These are phyloP conservation scores for Colletotrichum echinochloae DNA, from an alignment of 2,329 filamentous ascomycete genomes.

Conservation along the genomic window DNA sequence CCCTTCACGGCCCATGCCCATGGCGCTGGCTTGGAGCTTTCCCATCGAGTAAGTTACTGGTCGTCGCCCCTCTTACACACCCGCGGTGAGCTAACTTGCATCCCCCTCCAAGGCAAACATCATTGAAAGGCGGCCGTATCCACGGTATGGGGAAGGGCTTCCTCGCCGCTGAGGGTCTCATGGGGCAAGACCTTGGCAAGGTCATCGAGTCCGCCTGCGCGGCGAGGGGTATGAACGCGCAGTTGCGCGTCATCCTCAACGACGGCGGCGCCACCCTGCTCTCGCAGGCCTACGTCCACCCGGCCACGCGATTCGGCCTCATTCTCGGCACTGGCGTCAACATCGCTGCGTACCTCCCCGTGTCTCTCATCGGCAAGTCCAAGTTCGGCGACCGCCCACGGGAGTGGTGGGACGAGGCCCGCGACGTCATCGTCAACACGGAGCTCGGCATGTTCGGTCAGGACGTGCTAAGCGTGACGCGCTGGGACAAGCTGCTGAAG, in stretches of 20 bases:
- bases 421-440: conserved; percentile 75
- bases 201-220: conserved; percentile 68
- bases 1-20: conserved; percentile 60
- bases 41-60: conserved; percentile 71
- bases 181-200: conserved; percentile 70
- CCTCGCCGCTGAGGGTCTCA: conserved; percentile 66
- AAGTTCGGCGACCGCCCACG: conserved; percentile 69
- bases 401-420: conserved; percentile 68
- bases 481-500: conserved; percentile 69
- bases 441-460: conserved; percentile 76
- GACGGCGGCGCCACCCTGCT: conserved; percentile 76
- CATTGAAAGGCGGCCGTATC: conserved; percentile 68
- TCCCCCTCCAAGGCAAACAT: conserved; percentile 68
- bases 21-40: conserved; percentile 77
- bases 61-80: not conserved
- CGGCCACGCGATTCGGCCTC: conserved; percentile 71
- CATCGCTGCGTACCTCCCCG: conserved; percentile 72
- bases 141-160: conserved; percentile 76
- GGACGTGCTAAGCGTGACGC: conserved; percentile 68
- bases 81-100: conserved; percentile 22
- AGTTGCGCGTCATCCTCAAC: conserved; percentile 73
- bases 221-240: conserved; percentile 63
- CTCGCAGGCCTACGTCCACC: conserved; percentile 70
- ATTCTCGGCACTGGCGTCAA: conserved; percentile 78
- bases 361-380: conserved; percentile 63